Evolutionary conservation across 495 filamentous ascomycete species (phyloP).

Genomic region (Neurospora tetrasperma): DNA sequence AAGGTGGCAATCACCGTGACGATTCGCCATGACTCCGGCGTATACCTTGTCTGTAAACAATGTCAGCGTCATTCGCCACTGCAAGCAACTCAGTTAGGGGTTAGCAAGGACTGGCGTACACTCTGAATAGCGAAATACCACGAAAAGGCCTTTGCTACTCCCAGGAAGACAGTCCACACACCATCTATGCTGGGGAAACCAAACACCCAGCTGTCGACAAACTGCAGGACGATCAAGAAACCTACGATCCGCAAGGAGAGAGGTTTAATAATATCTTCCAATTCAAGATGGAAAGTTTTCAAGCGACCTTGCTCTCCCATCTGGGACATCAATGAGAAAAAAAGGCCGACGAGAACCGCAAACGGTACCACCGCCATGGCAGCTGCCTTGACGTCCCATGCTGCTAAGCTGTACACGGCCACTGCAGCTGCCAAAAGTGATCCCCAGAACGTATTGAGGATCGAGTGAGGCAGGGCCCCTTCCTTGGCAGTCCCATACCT

Average conservation of each 20-base stretch:
- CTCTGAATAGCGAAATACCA: conserved; percentile 21
- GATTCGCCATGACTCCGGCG: conserved; percentile 13
- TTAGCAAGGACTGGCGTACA: conserved; percentile 7
- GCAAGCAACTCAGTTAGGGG: neutral
- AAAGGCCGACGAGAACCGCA: neutral
- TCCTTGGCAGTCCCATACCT: neutral
- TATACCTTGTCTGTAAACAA: conserved; percentile 1
- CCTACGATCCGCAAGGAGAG: neutral
- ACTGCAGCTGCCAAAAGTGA: neutral
- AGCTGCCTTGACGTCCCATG: neutral
- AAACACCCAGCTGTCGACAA: neutral
- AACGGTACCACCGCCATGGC: neutral
- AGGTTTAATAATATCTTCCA: neutral
- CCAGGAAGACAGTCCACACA: neutral
- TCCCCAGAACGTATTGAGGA: neutral
- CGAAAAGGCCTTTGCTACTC: conserved; percentile 13
- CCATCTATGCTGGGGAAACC: neutral
- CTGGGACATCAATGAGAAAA: neutral
- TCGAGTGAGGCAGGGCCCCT: neutral
- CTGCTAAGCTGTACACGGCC: neutral
- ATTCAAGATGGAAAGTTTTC: neutral
- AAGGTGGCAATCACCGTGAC: conserved; percentile 18
- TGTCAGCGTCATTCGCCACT: neutral
- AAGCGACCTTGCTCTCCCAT: neutral
- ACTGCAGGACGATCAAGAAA: neutral